Evolutionary conservation across 2,329 filamentous ascomycete genomes (phyloP), one percentile per base, ranked within the genome.

Genomic region (Cryoendolithus antarcticus): DNA sequence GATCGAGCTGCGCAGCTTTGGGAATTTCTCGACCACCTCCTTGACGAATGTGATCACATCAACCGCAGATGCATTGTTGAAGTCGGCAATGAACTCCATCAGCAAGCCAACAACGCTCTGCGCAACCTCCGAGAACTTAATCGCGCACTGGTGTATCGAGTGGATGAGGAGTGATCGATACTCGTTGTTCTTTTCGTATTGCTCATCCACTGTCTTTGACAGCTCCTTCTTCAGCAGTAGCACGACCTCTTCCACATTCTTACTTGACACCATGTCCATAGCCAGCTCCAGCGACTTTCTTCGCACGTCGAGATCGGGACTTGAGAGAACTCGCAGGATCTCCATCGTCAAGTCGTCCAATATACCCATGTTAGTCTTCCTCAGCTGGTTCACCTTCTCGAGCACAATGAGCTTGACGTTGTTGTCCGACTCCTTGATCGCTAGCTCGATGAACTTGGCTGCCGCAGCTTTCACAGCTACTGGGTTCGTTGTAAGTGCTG

Each of bases 11-110:
- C 91, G 80, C 42, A 98, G 73, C 52, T 84, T 79, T 6, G 91
- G 91, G 69, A 96, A 98, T 56, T 93, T 94, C 65, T 98, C 91
- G 5, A 96, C 89, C 3, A 98, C 91, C 61, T 98, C 91, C 66
- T 98, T 98, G 47, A 98, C 88, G 57, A 98, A 98, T 40, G 86
- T 88, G 57, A 98, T 96, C 39, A 98, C 89, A 62, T 96, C 91
- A 24, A 98, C 85, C 1, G 91, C 91, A 1, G 89, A 94, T 33
- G 84, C 82, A 57, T 93, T 95, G 69, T 93, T 96, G 61, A 96
- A 95, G 61, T 98, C 91, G 38, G 84, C 86, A 55, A 98, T 95
- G 59, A 96, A 96, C 63, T 98, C 91, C 91, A 98, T 98, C 38
- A 98, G 74, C 33, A 95, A 75, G 48, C 91, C 91, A 39, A 98